These are phyloP conservation scores for Phytophthora europaea DNA, from an alignment of 352 stramenopile genomes.

Conservation along the genomic window DNA sequence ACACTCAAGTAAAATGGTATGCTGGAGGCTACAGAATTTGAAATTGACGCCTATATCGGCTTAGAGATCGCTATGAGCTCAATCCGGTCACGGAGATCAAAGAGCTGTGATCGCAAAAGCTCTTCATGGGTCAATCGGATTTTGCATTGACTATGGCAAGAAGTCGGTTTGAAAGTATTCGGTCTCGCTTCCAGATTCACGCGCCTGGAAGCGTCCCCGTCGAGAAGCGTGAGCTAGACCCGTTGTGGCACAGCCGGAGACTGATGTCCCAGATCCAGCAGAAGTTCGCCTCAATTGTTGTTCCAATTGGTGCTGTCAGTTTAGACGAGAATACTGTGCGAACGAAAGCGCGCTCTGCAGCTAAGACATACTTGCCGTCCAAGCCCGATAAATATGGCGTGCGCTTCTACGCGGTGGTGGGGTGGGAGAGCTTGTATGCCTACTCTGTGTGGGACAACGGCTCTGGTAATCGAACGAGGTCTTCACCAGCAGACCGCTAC, in stretches of 20 bases:
- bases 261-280: neutral
- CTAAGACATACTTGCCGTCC: neutral
- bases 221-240: neutral
- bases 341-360: neutral
- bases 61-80: no score
- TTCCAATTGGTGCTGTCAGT: slow-evolving; percentile 2
- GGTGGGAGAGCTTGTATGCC: slow-evolving; percentile 8
- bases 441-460: slow-evolving; percentile 1
- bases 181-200: slow-evolving; percentile 8
- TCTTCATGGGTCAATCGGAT: neutral
- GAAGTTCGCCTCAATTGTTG: neutral
- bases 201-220: neutral
- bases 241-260: slow-evolving; percentile 1
- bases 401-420: neutral
- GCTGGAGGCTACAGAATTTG: no score
- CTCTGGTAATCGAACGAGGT: no score
- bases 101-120: no score
- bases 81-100: no score
- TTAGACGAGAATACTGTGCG: slow-evolving; percentile 16
- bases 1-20: no score
- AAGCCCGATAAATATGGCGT: slow-evolving; percentile 12
- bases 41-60: no score
- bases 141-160: slow-evolving; percentile 3
- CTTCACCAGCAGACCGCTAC: neutral
- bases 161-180: slow-evolving; percentile 11